Conservation (phyloP, 352 stramenopile genomes). For the Pythium guiyangense region DNA sequence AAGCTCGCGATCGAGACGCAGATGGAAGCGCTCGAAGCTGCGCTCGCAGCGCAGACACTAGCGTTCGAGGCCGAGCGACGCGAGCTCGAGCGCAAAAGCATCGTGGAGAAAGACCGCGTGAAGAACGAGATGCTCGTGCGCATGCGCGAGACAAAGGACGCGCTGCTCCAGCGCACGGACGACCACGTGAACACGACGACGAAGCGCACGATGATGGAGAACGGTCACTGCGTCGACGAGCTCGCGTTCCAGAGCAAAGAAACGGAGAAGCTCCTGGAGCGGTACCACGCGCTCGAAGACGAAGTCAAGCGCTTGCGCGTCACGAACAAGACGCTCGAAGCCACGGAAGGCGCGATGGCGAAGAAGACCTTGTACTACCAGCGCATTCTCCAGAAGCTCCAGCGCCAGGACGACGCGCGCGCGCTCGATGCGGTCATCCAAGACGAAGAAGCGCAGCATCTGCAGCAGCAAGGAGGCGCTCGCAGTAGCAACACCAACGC, state of each 20-base stretch:
- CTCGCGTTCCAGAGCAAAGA: conserved; percentile 68
- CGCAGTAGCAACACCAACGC: not conserved
- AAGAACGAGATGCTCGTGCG: conserved; percentile 67
- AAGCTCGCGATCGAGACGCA: conserved; percentile 44
- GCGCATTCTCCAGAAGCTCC: conserved; percentile 54
- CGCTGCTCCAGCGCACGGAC: conserved; percentile 48
- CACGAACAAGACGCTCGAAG: conserved; percentile 42
- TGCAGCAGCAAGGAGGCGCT: too few species aligned
- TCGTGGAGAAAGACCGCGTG: conserved; percentile 57
- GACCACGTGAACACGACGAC: conserved; percentile 66
- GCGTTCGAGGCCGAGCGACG: conserved; percentile 28
- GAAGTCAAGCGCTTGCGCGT: conserved; percentile 40
- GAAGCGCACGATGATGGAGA: conserved; percentile 79
- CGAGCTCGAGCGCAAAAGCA: conserved; percentile 50
- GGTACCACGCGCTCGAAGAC: conserved; percentile 34
- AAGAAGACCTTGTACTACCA: conserved; percentile 74
- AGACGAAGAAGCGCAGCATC: not conserved
- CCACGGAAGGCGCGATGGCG: conserved; percentile 49
- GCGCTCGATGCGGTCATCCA: conserved; percentile 8
- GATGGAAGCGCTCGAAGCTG: conserved; percentile 29
- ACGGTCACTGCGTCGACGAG: conserved; percentile 72
- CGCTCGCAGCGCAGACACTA: conserved; percentile 18
- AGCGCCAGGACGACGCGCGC: conserved; percentile 19
- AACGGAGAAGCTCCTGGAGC: conserved; percentile 57
- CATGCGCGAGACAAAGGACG: conserved; percentile 49